Conservation (phyloP, 2,329 filamentous ascomycete species). For the Acrocalymma vagum region DNA sequence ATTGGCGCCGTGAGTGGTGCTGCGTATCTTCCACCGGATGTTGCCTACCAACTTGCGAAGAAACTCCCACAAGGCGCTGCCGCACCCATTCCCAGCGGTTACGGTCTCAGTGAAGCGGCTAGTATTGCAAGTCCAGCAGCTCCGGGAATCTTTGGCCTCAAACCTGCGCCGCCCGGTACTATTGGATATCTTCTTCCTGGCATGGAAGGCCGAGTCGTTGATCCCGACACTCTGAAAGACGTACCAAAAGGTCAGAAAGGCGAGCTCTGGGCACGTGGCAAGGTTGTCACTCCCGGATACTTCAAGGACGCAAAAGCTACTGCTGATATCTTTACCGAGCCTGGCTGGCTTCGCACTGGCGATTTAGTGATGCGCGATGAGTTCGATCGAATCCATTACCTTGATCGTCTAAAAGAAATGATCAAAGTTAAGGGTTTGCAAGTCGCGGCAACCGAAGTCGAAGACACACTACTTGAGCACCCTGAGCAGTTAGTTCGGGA, state of each 20-base stretch:
- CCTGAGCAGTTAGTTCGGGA: slow-evolving; percentile 36
- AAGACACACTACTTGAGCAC: slow-evolving; percentile 55
- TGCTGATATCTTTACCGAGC: slow-evolving; percentile 35
- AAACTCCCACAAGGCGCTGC: slow-evolving; percentile 34
- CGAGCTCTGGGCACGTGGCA: slow-evolving; percentile 36
- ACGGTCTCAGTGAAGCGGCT: slow-evolving; percentile 39
- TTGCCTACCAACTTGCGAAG: slow-evolving; percentile 34
- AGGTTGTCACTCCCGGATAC: slow-evolving; percentile 41
- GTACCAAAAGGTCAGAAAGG: slow-evolving; percentile 33
- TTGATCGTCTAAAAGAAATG: slow-evolving; percentile 53
- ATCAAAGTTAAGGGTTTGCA: slow-evolving; percentile 61
- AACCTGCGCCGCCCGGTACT: slow-evolving; percentile 25
- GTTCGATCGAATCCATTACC: slow-evolving; percentile 31
- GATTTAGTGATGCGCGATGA: slow-evolving; percentile 38
- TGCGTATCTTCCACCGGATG: slow-evolving; percentile 38
- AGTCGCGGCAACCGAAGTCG: slow-evolving; percentile 59
- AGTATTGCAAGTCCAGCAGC: slow-evolving; percentile 32
- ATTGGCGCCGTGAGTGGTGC: slow-evolving; percentile 31
- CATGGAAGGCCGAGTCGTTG: slow-evolving; percentile 37
- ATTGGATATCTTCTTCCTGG: slow-evolving; percentile 40
- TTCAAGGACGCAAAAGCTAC: slow-evolving; percentile 39
- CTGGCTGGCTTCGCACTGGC: slow-evolving; percentile 37
- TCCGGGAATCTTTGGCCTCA: slow-evolving; percentile 36
- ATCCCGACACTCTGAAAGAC: slow-evolving; percentile 33
- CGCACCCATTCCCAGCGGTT: slow-evolving; percentile 33